These are phyloP conservation scores for Filosporella fistucella DNA, from an alignment of 495 filamentous ascomycete species.

Conservation along the genomic window DNA sequence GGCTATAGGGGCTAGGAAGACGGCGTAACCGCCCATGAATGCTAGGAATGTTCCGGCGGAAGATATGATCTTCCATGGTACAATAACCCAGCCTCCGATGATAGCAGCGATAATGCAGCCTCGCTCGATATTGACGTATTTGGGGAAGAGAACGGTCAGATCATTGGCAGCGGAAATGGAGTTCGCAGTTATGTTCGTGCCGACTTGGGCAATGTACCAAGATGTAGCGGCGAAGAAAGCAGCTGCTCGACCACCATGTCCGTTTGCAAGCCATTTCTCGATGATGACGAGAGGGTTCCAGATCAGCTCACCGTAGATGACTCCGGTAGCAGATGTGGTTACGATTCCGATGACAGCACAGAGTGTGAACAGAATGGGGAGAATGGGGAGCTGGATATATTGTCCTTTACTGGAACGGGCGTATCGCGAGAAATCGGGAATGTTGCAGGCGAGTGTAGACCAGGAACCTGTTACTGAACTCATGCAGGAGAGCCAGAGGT, in stretches of 20 bases:
- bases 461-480: slow-evolving; percentile 38
- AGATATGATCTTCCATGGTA: slow-evolving; percentile 60
- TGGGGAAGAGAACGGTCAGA: slow-evolving; percentile 50
- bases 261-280: slow-evolving; percentile 62
- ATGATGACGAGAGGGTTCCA: slow-evolving; percentile 86
- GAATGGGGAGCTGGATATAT: slow-evolving; percentile 50
- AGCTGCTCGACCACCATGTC: slow-evolving; percentile 53
- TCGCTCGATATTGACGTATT: slow-evolving; percentile 53
- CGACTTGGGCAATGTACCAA: slow-evolving; percentile 49
- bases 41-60: slow-evolving; percentile 52
- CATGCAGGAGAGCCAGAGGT: slow-evolving; percentile 39
- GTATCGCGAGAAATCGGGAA: slow-evolving; percentile 60
- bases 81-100: slow-evolving; percentile 49
- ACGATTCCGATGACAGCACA: slow-evolving; percentile 47
- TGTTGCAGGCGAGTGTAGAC: slow-evolving; percentile 45
- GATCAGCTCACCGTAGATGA: slow-evolving; percentile 58
- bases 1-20: slow-evolving; percentile 67
- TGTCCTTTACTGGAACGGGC: slow-evolving; percentile 45
- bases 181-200: slow-evolving; percentile 58
- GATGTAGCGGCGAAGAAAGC: slow-evolving; percentile 53
- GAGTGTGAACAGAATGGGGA: slow-evolving; percentile 55
- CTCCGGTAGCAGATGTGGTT: slow-evolving; percentile 44
- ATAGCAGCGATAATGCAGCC: slow-evolving; percentile 50
- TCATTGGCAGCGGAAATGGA: slow-evolving; percentile 55
- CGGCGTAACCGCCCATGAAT: slow-evolving; percentile 59